Percentiles rank a stretch among this genome's conserved stretches.
These are phyloP conservation scores for Suillus hirtellus DNA, from an alignment of 768 basidiomycete species.

Conservation along the genomic window DNA sequence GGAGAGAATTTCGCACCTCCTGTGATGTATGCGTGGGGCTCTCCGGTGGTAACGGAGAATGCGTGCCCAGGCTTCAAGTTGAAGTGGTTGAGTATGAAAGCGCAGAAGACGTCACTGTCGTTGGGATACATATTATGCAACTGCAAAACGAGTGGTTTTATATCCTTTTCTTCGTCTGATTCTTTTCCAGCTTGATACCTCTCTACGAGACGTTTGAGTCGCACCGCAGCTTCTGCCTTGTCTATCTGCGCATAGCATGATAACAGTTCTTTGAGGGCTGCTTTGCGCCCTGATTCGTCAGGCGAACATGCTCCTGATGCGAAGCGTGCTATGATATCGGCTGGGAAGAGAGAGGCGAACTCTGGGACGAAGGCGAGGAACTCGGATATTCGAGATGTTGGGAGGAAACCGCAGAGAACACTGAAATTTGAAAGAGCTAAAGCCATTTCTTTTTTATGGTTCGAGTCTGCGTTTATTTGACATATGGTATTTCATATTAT, in stretches of 20 bases:
- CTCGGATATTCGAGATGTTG: not conserved
- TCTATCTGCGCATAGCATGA: conserved; percentile 7
- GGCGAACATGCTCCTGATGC: not conserved
- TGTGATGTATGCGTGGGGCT: conserved; percentile 59
- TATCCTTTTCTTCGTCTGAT: conserved; percentile 17
- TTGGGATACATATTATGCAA: conserved; percentile 51
- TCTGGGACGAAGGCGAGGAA: conserved; percentile 11
- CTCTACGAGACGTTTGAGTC: conserved; percentile 1
- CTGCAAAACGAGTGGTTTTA: conserved; percentile 38
- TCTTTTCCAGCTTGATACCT: conserved; percentile 15
- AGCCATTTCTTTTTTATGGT: conserved; percentile 64
- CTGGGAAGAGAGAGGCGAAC: conserved; percentile 9
- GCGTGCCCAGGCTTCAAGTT: conserved; percentile 51
- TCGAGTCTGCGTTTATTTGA: conserved; percentile 41
- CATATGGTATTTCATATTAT: too few relatives aligned
- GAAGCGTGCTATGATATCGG: conserved; percentile 1
- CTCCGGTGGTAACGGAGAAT: conserved; percentile 54
- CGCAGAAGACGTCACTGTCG: conserved; percentile 55
- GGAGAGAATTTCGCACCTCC: conserved; percentile 41
- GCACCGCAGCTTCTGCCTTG: not conserved
- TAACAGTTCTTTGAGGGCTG: conserved; percentile 7
- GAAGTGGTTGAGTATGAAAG: conserved; percentile 55
- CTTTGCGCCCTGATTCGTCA: not conserved
- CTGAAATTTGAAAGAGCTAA: conserved; percentile 46
- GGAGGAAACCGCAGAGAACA: conserved; percentile 21